Conservation (phyloP, 345 rosid genomes). For the Geranium rotundifolium region DNA sequence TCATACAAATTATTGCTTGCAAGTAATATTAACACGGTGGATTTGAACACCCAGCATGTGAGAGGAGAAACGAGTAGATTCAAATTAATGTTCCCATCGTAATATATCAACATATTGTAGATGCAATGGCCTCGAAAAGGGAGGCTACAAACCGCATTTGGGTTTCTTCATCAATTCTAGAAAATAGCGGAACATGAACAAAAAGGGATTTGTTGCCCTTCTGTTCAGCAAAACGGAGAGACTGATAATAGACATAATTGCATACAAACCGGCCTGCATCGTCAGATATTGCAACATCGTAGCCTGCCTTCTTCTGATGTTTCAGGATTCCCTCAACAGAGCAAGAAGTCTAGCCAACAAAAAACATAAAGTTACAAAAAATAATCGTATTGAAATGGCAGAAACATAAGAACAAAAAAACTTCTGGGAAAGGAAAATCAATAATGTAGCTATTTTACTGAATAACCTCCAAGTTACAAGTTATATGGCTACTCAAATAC, state of each 20-base stretch:
- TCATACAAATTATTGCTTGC: neutral
- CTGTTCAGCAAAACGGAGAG: conserved; percentile 55
- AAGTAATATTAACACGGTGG: conserved; percentile 3
- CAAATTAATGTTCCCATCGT: neutral
- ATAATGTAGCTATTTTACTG: no score
- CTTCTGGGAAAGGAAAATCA: no score
- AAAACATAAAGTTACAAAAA: conserved; percentile 2
- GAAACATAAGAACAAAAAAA: no score
- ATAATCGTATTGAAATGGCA: no score
- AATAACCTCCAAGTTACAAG: no score
- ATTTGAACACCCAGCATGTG: neutral
- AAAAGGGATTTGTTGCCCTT: conserved; percentile 63
- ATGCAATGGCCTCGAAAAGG: conserved; percentile 57
- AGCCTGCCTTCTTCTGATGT: conserved; percentile 35
- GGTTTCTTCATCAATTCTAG: conserved; percentile 49
- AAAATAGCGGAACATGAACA: conserved; percentile 66
- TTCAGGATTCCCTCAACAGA: conserved; percentile 29
- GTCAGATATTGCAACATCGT: conserved; percentile 35
- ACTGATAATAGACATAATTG: conserved; percentile 70
- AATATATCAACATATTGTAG: conserved; percentile 28
- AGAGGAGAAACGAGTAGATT: neutral
- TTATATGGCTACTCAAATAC: neutral
- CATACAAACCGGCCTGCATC: conserved; percentile 73
- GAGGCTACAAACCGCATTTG: conserved; percentile 56
- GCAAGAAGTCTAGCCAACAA: conserved; percentile 38